phyloP scores from a whole-genome alignment of 192 early-diverging fungal genomes.

The Phycomyces blakesleeanus region DNA sequence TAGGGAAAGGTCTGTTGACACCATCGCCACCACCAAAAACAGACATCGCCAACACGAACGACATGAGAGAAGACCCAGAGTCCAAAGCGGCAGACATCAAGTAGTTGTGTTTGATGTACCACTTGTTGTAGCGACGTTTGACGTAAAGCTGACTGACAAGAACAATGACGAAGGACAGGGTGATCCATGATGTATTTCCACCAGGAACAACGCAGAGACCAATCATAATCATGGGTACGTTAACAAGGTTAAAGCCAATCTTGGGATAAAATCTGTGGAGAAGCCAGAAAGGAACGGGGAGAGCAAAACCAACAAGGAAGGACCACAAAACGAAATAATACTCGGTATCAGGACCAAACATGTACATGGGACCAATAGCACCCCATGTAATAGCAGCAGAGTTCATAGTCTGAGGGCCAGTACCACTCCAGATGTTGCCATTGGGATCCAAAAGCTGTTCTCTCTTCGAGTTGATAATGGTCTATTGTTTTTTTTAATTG shows the following conservation, averaged over 20 bases:
- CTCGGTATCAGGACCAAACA: constrained; percentile 45
- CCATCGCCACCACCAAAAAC: constrained; percentile 24
- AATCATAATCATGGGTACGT: constrained; percentile 37
- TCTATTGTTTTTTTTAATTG: too few relatives aligned
- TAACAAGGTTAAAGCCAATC: constrained; percentile 46
- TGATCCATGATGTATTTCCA: constrained; percentile 30
- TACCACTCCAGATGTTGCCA: constrained; percentile 44
- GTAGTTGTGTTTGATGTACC: constrained; percentile 70
- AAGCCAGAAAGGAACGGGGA: constrained; percentile 49
- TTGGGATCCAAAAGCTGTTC: constrained; percentile 32
- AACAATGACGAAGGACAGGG: constrained; percentile 45
- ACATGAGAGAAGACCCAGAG: constrained; percentile 47
- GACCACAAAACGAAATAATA: constrained; percentile 45
- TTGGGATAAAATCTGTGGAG: constrained; percentile 42
- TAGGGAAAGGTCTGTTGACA: constrained; percentile 25
- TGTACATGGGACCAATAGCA: constrained; percentile 48
- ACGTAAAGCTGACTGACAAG: constrained; percentile 43
- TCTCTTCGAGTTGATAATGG: constrained; percentile 14
- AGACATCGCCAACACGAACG: constrained; percentile 34
- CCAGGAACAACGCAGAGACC: constrained; percentile 29
- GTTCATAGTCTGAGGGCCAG: constrained; percentile 42
- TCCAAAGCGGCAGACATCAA: constrained; percentile 63
- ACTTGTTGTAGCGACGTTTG: constrained; percentile 44
- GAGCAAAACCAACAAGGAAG: constrained; percentile 44
- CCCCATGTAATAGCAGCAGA: constrained; percentile 64